These are phyloP conservation scores for Gremmenia infestans DNA, from an alignment of 2,329 filamentous ascomycete species.

Conservation along the genomic window DNA sequence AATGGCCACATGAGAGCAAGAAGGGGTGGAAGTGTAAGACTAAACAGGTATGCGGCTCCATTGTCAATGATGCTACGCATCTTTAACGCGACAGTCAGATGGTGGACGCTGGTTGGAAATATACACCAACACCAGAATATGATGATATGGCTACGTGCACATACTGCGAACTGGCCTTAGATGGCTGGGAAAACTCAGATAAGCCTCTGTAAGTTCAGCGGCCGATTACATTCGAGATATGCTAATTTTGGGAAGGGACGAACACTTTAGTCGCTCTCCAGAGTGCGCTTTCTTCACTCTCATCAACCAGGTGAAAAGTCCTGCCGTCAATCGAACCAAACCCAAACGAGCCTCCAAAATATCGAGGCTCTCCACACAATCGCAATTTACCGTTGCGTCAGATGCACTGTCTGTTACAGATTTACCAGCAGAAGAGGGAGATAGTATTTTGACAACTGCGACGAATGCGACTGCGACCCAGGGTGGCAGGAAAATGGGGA, in stretches of 20 bases:
- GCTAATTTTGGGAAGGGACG: conserved; percentile 53
- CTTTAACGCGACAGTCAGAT: conserved; percentile 49
- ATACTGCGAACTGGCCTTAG: conserved; percentile 84
- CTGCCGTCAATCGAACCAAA: conserved; percentile 48
- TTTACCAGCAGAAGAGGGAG: conserved; percentile 45
- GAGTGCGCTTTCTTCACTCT: conserved; percentile 80
- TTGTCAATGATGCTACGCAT: background rate
- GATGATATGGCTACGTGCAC: conserved; percentile 88
- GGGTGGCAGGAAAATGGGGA: conserved; percentile 45
- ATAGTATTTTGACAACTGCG: conserved; percentile 54
- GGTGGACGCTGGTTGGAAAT: conserved; percentile 90
- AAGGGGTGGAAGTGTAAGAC: conserved; percentile 85
- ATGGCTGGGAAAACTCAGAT: conserved; percentile 92
- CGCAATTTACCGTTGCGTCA: conserved; percentile 45
- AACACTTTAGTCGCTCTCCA: conserved; percentile 75
- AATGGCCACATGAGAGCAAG: conserved; percentile 87
- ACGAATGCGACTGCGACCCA: conserved; percentile 56
- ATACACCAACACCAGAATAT: conserved; percentile 75
- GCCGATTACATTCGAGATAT: conserved; percentile 6
- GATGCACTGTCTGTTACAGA: conserved; percentile 42
- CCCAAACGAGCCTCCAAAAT: conserved; percentile 62
- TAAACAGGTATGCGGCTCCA: conserved; percentile 60
- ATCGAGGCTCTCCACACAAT: conserved; percentile 60
- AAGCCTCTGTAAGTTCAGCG: conserved; percentile 66
- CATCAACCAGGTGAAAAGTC: conserved; percentile 46